Evolutionary conservation across 2,329 filamentous ascomycete genomes (phyloP), one percentile per base, ranked within the genome.

Genomic region (Cadophora sp.): DNA sequence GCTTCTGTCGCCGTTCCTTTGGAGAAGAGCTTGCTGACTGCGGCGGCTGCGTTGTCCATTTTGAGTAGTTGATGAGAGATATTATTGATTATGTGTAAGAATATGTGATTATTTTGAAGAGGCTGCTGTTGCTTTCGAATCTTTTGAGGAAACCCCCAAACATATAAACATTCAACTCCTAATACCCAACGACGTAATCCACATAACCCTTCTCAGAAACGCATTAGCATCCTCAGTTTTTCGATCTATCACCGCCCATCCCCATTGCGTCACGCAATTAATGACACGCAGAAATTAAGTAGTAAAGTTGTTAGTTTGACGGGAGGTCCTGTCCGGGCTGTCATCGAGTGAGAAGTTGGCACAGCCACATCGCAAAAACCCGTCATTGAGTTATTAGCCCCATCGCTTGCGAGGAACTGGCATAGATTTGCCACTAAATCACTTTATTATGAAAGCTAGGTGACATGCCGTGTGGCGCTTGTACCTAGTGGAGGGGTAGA

Each of bases 1-100:
- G 58, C 55, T 11, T 56, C 62, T 27, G 62, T 24, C 20, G 50
- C 43, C 20, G 64, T 27, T 62, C 60, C 58, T 6, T 61, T 65
- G 58, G 65, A 47, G 60, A 71, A 71, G 47, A 71, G 68, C 48
- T 61, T 70, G 53, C 24, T 66, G 11, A 71, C 66, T 51, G 69
- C 69, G 58, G 55, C 62, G 16, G 63, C 64, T 14, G 69, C 69
- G 68, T 70, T 68, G 16, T 71, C 69, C 69, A 65, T 65, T 27
- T 18, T 65, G 55, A 65, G 5, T 48, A 18, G 22, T 39, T 43
- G 62, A 22, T 45, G 7, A 39, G 39, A 58, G 13, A 24, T 45
- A 18, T 24, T 60, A 18, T 60, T 51, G 18, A 60, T 39, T 39
- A 20, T 8, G n/a, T 24, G 9, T 22, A 5, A 48, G 20, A 20